These are phyloP conservation scores for Pythium pyrilobum DNA, from an alignment of 352 stramenopile species.

Conservation along the genomic window DNA sequence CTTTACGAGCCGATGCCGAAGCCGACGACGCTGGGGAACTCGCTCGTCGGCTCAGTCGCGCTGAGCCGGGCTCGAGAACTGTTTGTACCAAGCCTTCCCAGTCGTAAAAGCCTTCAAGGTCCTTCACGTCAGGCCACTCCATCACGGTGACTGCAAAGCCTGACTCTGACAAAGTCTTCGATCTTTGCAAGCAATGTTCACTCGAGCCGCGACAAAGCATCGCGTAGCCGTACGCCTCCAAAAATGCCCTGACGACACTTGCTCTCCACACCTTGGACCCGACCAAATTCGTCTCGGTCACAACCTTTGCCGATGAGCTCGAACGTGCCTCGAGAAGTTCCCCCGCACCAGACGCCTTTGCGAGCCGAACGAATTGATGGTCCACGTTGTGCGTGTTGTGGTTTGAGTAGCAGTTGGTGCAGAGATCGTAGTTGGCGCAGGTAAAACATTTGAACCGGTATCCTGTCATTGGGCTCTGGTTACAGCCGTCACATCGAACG, in stretches of 20 bases:
- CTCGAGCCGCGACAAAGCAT: constrained; percentile 33
- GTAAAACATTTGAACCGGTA: constrained; percentile 76
- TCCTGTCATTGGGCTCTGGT: constrained; percentile 57
- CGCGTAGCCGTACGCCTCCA: constrained; percentile 46
- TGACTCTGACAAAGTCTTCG: constrained; percentile 29
- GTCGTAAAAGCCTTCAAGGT: constrained; percentile 37
- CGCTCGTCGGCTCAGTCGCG: constrained; percentile 33
- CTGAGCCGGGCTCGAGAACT: constrained; percentile 39
- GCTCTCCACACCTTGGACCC: constrained; percentile 66
- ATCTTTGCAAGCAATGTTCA: constrained; percentile 30
- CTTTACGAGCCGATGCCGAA: constrained; percentile 21
- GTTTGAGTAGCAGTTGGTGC: constrained; percentile 54
- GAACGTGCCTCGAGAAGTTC: constrained; percentile 59
- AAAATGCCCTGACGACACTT: constrained; percentile 37
- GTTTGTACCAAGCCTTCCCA: constrained; percentile 41
- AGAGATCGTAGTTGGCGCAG: constrained; percentile 77
- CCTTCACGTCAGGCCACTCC: constrained; percentile 22
- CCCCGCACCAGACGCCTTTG: constrained; percentile 34
- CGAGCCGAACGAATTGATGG: constrained; percentile 62
- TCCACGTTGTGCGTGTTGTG: constrained; percentile 49
- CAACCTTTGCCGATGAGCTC: constrained; percentile 32
- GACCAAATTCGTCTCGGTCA: constrained; percentile 45
- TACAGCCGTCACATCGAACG: constrained; percentile 77
- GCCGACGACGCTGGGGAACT: constrained; percentile 10
- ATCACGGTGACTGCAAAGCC: constrained; percentile 47